A percentile compares a stretch with the other conserved stretches of the same genome.
phyloP scores from a whole-genome alignment of 805 yeast genomes.

The Metschnikowia shivogae region DNA sequence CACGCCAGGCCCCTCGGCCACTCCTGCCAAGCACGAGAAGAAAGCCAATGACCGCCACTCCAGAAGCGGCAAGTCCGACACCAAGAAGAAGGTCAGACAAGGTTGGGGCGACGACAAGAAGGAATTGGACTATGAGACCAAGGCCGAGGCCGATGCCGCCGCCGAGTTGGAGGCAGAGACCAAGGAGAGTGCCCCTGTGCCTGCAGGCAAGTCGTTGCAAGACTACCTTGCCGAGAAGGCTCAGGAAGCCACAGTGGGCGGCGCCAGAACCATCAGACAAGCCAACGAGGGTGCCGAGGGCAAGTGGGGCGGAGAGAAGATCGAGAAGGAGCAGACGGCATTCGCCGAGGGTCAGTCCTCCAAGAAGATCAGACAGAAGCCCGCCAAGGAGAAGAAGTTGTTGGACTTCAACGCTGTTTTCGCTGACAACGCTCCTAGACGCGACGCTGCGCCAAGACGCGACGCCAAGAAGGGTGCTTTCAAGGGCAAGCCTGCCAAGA shows the following conservation, averaged over 20 bases:
- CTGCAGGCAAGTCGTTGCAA: slow-evolving; percentile 66
- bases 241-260: slow-evolving; percentile 39
- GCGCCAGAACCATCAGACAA: slow-evolving; percentile 37
- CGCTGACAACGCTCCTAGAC: slow-evolving; percentile 24
- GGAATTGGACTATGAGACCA: slow-evolving; percentile 65
- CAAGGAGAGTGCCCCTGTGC: slow-evolving; percentile 45
- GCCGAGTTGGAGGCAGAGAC: slow-evolving; percentile 37
- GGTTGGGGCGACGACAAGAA: slow-evolving; percentile 82
- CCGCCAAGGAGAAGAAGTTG: slow-evolving; percentile 74
- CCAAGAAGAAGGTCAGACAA: slow-evolving; percentile 76
- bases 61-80: slow-evolving; percentile 77
- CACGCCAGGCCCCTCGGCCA: slow-evolving; percentile 52
- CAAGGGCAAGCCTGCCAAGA: slow-evolving; percentile 25
- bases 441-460: slow-evolving; percentile 40
- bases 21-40: slow-evolving; percentile 54
- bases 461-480: slow-evolving; percentile 20
- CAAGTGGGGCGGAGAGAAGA: slow-evolving; percentile 52
- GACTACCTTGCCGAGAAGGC: slow-evolving; percentile 76
- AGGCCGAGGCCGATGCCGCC: slow-evolving; percentile 40
- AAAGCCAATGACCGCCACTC: slow-evolving; percentile 78
- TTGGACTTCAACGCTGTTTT: slow-evolving; percentile 73
- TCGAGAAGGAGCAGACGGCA: slow-evolving; percentile 54
- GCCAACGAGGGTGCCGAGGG: slow-evolving; percentile 59
- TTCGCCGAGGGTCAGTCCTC: slow-evolving; percentile 56
- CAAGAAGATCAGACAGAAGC: slow-evolving; percentile 70